Base-by-base conservation (phyloP, 192 early-diverging fungal species). In the Linnemannia zychae region DNA sequence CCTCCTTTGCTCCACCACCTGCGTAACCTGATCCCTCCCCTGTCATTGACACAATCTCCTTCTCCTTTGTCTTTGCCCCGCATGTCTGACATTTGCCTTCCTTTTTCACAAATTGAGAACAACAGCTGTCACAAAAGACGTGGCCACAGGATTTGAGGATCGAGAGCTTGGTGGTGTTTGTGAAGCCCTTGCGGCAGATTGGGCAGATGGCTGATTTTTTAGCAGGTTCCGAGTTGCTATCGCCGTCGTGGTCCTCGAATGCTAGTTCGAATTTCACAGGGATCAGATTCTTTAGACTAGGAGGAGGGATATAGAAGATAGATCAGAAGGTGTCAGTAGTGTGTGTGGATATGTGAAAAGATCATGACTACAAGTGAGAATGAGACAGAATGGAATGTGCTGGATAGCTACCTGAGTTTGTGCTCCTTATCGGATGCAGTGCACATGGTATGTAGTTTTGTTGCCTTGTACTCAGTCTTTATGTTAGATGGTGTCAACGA, bases 81-180 rank as follows among this genome's bases (percentile, higher is more conserved):
- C 95, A 96, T 5, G 93, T 89, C 76, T 92, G 92, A 71, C 95
- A 96, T 65, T 88, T 88, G 60, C 91, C 89, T n/a, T 93, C 82
- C 67, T 93, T 91, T 76, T 90, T 92, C 4, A 95, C 89, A 89
- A 96, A 95, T 57, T 90, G 88, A 49, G 88, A 80, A 63, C 92
- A 89, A 71, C 95, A 96, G 38, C 82, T 82, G 36, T 92, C 90
- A 74, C 95, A 96, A 40, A 94, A 86, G 2, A 94, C 93, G 83
- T 96, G 95, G 18, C 95, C 95, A 74, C 95, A 96, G 7, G 76
- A 78, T 73, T 92, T 90, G 49, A 94, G 76, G 15, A 95, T 94
- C 76, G 69, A 71, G 16, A 80, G 37, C 67, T 94, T 95, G 2
- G 89, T 87, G 4, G 93, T 90, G 71, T 96, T 96, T n/a, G 91